Evolutionary conservation across 2,329 filamentous ascomycete genomes (phyloP).

Genomic region (Alternaria sp.): DNA sequence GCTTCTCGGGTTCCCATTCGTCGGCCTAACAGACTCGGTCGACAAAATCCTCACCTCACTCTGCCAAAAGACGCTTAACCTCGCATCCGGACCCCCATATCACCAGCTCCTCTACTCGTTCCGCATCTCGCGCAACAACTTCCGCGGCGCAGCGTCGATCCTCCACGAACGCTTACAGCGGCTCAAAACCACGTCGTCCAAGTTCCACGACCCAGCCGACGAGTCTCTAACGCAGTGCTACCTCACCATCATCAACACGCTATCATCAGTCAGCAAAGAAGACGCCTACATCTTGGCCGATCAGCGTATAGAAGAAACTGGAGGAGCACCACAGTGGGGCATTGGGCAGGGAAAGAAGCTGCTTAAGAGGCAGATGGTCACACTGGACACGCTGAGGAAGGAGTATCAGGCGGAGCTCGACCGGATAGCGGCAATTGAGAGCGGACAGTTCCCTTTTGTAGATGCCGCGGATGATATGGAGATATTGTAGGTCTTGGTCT

Average conservation of each 20-base stretch:
- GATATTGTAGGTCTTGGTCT: slow-evolving; percentile 37
- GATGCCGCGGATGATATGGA: slow-evolving; percentile 50
- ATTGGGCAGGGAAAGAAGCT: slow-evolving; percentile 49
- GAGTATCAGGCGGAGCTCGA: slow-evolving; percentile 93
- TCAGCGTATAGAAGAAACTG: slow-evolving; percentile 55
- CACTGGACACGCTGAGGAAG: slow-evolving; percentile 82
- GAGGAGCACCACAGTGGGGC: slow-evolving; percentile 38
- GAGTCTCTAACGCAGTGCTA: slow-evolving; percentile 75
- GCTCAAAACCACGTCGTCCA: slow-evolving; percentile 54
- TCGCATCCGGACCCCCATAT: slow-evolving; percentile 71
- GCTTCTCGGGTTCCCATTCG: slow-evolving; percentile 78
- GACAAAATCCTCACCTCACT: slow-evolving; percentile 79
- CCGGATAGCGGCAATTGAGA: slow-evolving; percentile 84
- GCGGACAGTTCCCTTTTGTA: slow-evolving; percentile 84
- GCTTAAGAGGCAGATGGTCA: slow-evolving; percentile 78
- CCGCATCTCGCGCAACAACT: slow-evolving; percentile 83
- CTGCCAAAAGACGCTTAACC: slow-evolving; percentile 73
- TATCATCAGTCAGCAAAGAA: slow-evolving; percentile 82
- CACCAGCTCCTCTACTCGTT: slow-evolving; percentile 92
- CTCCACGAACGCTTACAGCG: slow-evolving; percentile 65
- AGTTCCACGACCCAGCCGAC: slow-evolving; percentile 57
- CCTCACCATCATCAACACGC: slow-evolving; percentile 88
- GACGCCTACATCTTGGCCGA: slow-evolving; percentile 81
- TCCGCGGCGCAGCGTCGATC: slow-evolving; percentile 75
- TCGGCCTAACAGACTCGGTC: slow-evolving; percentile 77